Conservation (phyloP, 108 stramenopile genomes). For the Skeletonema marinoi region DNA sequence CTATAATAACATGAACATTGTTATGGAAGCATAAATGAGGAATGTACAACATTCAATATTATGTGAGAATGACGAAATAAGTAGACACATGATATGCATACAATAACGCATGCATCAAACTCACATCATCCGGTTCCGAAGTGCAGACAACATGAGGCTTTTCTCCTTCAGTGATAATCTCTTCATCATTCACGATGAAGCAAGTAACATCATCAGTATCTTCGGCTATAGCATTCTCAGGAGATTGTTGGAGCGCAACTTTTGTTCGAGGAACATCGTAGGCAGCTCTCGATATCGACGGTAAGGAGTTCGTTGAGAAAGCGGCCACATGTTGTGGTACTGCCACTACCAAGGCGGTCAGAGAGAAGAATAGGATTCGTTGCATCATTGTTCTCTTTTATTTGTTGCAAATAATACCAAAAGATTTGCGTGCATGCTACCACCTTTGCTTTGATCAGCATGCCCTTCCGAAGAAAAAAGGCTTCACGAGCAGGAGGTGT, state of each 20-base stretch:
- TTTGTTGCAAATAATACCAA: neutral
- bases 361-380: neutral
- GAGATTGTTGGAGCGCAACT: neutral
- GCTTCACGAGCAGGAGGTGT: too few species aligned
- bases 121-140: conserved; percentile 46
- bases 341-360: neutral
- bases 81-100: neutral
- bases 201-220: conserved; percentile 47
- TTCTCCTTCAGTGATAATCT: conserved; percentile 48
- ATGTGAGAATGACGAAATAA: neutral
- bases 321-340: neutral
- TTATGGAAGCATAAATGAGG: neutral
- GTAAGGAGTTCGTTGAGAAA: neutral
- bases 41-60: neutral
- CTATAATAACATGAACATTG: conserved; percentile 10
- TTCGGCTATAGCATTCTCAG: neutral
- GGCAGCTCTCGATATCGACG: neutral
- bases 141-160: conserved; percentile 61
- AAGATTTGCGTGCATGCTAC: neutral
- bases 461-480: neutral
- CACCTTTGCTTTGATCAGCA: too few species aligned
- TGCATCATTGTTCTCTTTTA: neutral
- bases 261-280: neutral
- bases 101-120: neutral
- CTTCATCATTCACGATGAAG: conserved; percentile 57